These are phyloP conservation scores for Oropetium thomaeum DNA, from an alignment of 176 grass and related monocot species.

Conservation along the genomic window DNA sequence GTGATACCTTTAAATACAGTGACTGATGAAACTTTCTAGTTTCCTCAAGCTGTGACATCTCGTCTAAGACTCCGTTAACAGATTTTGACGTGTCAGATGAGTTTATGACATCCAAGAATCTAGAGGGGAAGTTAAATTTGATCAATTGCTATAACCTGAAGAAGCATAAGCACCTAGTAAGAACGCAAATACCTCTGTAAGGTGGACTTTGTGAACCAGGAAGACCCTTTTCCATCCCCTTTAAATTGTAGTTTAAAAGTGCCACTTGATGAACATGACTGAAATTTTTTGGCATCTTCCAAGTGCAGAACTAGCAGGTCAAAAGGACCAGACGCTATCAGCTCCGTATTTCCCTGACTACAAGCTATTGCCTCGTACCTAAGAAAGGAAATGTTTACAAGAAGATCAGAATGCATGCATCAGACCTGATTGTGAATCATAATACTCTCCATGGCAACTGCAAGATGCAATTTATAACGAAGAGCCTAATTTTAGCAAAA, in stretches of 20 bases:
- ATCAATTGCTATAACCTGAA: constrained; percentile 5
- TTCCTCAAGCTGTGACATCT: constrained; percentile 93
- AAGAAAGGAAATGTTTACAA: constrained; percentile 14
- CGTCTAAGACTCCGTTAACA: constrained; percentile 63
- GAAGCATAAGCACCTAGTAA: constrained; percentile 26
- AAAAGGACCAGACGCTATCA: constrained; percentile 66
- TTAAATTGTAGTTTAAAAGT: constrained; percentile 64
- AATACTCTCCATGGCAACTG: background rate
- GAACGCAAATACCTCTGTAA: constrained; percentile 52
- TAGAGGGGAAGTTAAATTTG: constrained; percentile 35
- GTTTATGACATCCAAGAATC: constrained; percentile 77
- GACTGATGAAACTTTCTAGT: constrained; percentile 97
- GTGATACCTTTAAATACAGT: constrained; percentile 69
- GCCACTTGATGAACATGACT: constrained; percentile 48
- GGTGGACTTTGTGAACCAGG: constrained; percentile 88
- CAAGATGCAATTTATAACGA: background rate
- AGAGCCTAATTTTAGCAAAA: constrained; percentile 5
- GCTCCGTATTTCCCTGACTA: constrained; percentile 58
- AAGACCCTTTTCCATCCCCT: constrained; percentile 44
- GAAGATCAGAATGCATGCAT: background rate
- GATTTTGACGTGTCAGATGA: constrained; percentile 62
- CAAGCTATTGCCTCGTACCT: constrained; percentile 79
- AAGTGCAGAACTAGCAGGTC: constrained; percentile 67
- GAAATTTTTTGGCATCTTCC: constrained; percentile 61
- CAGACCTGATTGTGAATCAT: constrained; percentile 7